phyloP scores from a whole-genome alignment of 805 yeast genomes.

The Wickerhamomyces queroliae region DNA sequence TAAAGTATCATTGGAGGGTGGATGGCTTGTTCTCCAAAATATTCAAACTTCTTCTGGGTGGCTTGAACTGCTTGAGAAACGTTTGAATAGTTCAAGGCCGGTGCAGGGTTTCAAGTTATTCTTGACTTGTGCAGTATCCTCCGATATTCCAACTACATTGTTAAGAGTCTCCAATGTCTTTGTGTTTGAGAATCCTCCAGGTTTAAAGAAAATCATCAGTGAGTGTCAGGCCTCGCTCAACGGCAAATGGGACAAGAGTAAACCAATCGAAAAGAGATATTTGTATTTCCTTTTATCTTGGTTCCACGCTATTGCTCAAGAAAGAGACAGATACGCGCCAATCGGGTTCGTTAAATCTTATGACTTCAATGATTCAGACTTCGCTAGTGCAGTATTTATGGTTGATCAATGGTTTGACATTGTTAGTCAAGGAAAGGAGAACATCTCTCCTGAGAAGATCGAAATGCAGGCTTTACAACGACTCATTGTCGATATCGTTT shows the following conservation, averaged over 20 bases:
- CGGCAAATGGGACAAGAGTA: slow-evolving; percentile 9
- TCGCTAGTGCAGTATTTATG: slow-evolving; percentile 40
- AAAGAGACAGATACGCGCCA: slow-evolving; percentile 54
- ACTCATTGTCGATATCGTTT: slow-evolving; percentile 48
- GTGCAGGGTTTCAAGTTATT: slow-evolving; percentile 46
- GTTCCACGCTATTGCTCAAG: slow-evolving; percentile 63
- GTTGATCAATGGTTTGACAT: slow-evolving; percentile 36
- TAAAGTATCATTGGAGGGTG: slow-evolving; percentile 39
- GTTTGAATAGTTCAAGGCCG: slow-evolving; percentile 27
- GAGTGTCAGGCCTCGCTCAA: slow-evolving; percentile 13
- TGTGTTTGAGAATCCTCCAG: slow-evolving; percentile 57
- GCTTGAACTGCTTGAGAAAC: slow-evolving; percentile 49
- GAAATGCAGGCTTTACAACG: slow-evolving; percentile 50
- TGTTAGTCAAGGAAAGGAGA: slow-evolving; percentile 18
- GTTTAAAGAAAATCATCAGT: slow-evolving; percentile 42
- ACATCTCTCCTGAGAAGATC: slow-evolving; percentile 38
- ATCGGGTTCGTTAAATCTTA: slow-evolving; percentile 55
- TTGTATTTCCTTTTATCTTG: slow-evolving; percentile 55
- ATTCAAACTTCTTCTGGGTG: slow-evolving; percentile 66
- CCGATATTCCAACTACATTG: slow-evolving; percentile 48
- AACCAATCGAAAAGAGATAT: slow-evolving; percentile 39
- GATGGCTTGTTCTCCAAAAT: slow-evolving; percentile 78
- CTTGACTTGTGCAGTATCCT: slow-evolving; percentile 53
- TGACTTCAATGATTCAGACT: slow-evolving; percentile 74
- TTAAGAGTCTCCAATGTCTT: slow-evolving; percentile 49